Evolutionary conservation across 2,329 filamentous ascomycete species (phyloP).

Genomic region (Chaetomium sp.): DNA sequence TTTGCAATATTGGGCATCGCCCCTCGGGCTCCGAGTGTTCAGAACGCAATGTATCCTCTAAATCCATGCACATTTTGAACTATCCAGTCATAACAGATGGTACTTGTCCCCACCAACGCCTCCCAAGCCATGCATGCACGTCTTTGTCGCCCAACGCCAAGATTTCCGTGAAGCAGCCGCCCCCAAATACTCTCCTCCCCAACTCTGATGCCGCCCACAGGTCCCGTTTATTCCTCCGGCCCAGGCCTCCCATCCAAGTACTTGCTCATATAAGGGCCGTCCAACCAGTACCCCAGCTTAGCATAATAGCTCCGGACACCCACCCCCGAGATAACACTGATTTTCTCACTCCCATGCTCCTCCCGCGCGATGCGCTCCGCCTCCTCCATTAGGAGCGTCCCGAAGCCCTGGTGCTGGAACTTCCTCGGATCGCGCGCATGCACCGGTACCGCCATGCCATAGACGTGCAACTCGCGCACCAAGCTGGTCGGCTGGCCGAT

Average conservation of each 20-base stretch:
- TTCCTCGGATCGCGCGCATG: constrained; percentile 94
- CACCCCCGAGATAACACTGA: constrained; percentile 97
- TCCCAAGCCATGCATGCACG: neutral
- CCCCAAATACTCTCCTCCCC: neutral
- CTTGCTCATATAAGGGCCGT: constrained; percentile 83
- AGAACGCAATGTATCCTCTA: neutral
- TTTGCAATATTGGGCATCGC: neutral
- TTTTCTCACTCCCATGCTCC: constrained; percentile 91
- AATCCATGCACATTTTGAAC: neutral
- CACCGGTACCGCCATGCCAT: constrained; percentile 95
- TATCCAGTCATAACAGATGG: neutral
- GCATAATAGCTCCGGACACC: constrained; percentile 94
- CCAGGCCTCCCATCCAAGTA: constrained; percentile 56
- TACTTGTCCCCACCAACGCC: neutral
- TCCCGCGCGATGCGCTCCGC: constrained; percentile 92
- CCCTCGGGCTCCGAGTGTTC: neutral
- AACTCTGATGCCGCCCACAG: neutral
- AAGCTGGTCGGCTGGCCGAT: constrained; percentile 84
- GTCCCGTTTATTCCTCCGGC: constrained; percentile 22
- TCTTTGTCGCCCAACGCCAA: constrained; percentile 2
- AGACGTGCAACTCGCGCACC: constrained; percentile 93
- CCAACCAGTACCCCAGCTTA: constrained; percentile 89
- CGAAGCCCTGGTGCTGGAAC: constrained; percentile 98
- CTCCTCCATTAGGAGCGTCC: constrained; percentile 95
- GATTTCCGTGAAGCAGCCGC: neutral